These are phyloP conservation scores for Telopea speciosissima DNA, from an alignment of 177 flowering plant species.

Conservation along the genomic window DNA sequence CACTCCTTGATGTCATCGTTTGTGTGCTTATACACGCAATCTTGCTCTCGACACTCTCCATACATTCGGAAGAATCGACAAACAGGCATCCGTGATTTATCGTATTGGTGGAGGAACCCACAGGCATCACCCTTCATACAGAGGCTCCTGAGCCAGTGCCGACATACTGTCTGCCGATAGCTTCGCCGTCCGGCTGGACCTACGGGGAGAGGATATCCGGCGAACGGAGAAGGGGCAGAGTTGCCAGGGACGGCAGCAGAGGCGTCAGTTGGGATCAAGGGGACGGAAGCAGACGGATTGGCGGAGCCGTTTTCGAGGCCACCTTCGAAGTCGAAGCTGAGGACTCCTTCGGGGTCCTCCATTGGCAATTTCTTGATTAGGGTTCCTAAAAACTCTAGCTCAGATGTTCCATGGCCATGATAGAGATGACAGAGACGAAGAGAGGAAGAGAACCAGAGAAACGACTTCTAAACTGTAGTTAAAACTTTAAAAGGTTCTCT, in stretches of 20 bases:
- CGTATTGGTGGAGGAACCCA: slow-evolving; percentile 96
- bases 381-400: background rate
- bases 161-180: slow-evolving; percentile 95
- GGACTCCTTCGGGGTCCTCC: slow-evolving; percentile 89
- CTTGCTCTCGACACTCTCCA: slow-evolving; percentile 98
- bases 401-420: background rate
- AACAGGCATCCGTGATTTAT: slow-evolving; percentile 92
- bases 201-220: slow-evolving; percentile 11
- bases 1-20: slow-evolving; percentile 98
- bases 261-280: slow-evolving; percentile 30
- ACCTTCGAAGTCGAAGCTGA: slow-evolving; percentile 98
- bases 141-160: slow-evolving; percentile 95
- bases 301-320: slow-evolving; percentile 66
- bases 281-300: slow-evolving; percentile 43
- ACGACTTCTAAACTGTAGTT: too few relatives aligned
- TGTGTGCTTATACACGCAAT: slow-evolving; percentile 97
- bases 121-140: slow-evolving; percentile 99
- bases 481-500: too few relatives aligned
- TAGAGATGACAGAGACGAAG: too few relatives aligned
- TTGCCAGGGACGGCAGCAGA: slow-evolving; percentile 12
- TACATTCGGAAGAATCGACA: slow-evolving; percentile 82
- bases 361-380: slow-evolving; percentile 13
- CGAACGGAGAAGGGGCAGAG: background rate
- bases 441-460: too few relatives aligned
- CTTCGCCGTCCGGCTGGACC: slow-evolving; percentile 43